phyloP scores from a whole-genome alignment of 441 rosid genomes.

The Syzygium syzygioides region DNA sequence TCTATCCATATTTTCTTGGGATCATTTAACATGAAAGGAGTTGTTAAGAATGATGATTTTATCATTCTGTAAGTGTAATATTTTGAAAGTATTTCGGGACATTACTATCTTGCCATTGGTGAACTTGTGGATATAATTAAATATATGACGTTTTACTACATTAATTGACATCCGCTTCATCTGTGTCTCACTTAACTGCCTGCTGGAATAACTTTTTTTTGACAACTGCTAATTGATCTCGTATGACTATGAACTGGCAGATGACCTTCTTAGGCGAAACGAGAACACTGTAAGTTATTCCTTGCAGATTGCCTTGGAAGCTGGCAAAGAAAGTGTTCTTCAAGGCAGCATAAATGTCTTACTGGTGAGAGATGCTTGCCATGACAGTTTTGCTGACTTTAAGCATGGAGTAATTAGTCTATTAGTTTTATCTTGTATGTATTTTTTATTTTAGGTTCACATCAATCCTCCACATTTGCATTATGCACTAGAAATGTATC shows the following conservation, averaged over 20 bases:
- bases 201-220: background rate
- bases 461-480: background rate
- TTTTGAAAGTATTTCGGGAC: background rate
- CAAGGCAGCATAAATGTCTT: conserved; percentile 84
- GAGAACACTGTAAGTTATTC: conserved; percentile 50
- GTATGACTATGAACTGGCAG: conserved; percentile 39
- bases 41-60: background rate
- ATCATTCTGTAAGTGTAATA: background rate
- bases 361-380: conserved; percentile 41
- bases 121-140: background rate
- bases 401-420: background rate
- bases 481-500: background rate
- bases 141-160: background rate
- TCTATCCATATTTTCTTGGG: conserved; percentile 3
- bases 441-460: background rate
- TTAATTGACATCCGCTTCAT: background rate
- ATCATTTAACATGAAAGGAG: background rate
- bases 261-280: conserved; percentile 53
- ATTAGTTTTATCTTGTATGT: background rate
- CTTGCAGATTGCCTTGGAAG: conserved; percentile 63
- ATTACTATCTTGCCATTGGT: background rate
- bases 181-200: background rate
- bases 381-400: background rate
- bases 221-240: background rate
- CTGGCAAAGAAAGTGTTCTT: conserved; percentile 69